phyloP scores from a whole-genome alignment of 1,284 basidiomycete genomes.

The Malassezia obtusa region DNA sequence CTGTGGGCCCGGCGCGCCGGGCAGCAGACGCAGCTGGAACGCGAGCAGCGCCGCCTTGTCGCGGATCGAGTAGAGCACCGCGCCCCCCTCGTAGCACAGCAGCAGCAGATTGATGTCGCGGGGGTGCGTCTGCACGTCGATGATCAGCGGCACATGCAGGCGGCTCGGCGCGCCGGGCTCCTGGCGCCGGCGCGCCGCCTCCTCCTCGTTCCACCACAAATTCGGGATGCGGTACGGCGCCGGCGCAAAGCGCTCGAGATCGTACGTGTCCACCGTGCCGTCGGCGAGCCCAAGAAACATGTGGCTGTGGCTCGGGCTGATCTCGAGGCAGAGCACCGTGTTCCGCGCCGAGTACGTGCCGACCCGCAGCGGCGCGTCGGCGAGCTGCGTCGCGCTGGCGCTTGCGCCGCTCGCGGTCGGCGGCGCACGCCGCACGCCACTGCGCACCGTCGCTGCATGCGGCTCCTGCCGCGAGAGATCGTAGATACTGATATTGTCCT shows the following conservation, averaged over 20 bases:
- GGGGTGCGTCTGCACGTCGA: constrained; percentile 57
- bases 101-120: constrained; percentile 70
- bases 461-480: constrained; percentile 56
- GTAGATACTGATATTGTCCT: constrained; percentile 60
- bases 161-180: constrained; percentile 52
- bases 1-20: constrained; percentile 49
- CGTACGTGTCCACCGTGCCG: constrained; percentile 50
- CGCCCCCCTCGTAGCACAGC: constrained; percentile 66
- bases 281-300: constrained; percentile 54
- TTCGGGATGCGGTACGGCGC: constrained; percentile 48
- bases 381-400: not conserved
- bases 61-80: constrained; percentile 34
- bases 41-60: constrained; percentile 30
- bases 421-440: constrained; percentile 51
- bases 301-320: constrained; percentile 68
- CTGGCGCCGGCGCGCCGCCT: constrained; percentile 55
- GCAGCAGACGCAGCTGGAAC: constrained; percentile 35
- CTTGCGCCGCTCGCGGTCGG: not conserved
- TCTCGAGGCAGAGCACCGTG: constrained; percentile 54
- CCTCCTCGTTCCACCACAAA: constrained; percentile 66
- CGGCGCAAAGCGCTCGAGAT: constrained; percentile 44
- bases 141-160: constrained; percentile 46
- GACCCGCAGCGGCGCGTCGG: constrained; percentile 32
- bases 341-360: constrained; percentile 32
- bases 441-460: constrained; percentile 20